Evolutionary conservation across 2,329 filamentous ascomycete genomes (phyloP).

Genomic region (Pseudogymnoascus sp.): DNA sequence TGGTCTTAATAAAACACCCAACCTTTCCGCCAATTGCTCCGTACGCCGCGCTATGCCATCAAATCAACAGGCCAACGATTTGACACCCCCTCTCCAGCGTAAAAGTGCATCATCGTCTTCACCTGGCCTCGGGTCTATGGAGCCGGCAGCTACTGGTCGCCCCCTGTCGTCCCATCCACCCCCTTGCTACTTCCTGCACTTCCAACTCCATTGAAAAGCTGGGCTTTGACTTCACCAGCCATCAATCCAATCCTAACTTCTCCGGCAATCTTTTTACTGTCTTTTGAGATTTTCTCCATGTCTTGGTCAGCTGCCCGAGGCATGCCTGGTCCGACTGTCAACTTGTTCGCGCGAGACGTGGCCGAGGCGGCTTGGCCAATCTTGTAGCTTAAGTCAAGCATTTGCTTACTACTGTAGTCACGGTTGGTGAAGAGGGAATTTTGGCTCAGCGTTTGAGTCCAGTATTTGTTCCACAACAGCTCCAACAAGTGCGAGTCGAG

Average conservation of each 20-base stretch:
- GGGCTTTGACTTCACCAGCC: constrained; percentile 40
- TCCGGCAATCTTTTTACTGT: constrained; percentile 47
- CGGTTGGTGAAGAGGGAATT: constrained; percentile 85
- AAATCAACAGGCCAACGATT: neutral
- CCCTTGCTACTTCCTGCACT: neutral
- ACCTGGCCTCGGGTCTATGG: neutral
- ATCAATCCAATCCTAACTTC: constrained; percentile 40
- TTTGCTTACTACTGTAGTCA: constrained; percentile 87
- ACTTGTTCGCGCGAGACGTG: constrained; percentile 30
- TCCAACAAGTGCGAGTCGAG: constrained; percentile 82
- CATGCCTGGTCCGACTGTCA: constrained; percentile 17
- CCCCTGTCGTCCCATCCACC: neutral
- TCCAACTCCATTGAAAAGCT: constrained; percentile 35
- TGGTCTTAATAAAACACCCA: neutral
- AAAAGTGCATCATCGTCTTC: neutral
- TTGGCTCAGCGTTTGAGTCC: constrained; percentile 91
- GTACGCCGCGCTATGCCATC: constrained; percentile 6
- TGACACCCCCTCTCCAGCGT: neutral
- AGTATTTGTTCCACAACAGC: constrained; percentile 97
- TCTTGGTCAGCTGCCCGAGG: constrained; percentile 35
- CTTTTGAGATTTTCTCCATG: constrained; percentile 45
- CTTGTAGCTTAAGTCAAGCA: constrained; percentile 78
- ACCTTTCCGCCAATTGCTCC: neutral
- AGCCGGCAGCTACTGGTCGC: neutral
- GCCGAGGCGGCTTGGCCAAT: constrained; percentile 53